Conservation (phyloP, 352 stramenopile species). For the Phytophthora fragariae region DNA sequence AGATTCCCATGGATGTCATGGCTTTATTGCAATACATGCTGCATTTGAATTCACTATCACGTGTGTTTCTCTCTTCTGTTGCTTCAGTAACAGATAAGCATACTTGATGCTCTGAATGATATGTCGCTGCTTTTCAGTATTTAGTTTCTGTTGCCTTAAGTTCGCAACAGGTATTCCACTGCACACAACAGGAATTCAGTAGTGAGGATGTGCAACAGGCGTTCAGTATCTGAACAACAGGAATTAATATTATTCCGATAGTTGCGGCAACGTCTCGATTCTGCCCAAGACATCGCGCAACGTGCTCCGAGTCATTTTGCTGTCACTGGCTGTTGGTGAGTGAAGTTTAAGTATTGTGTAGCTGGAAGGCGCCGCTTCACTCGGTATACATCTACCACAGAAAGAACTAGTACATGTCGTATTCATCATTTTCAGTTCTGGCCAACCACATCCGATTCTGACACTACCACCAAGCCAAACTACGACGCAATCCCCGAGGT, state of each 20-base stretch:
- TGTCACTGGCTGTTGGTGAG: too few species aligned
- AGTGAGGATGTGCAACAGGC: conserved; percentile 8
- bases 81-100: not conserved
- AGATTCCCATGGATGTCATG: not conserved
- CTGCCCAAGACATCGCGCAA: too few species aligned
- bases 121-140: conserved; percentile 3
- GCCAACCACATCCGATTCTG: too few species aligned
- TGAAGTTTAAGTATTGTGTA: too few species aligned
- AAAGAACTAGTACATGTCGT: too few species aligned
- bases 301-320: too few species aligned
- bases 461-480: too few species aligned
- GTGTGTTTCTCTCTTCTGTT: not conserved
- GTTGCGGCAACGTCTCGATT: too few species aligned
- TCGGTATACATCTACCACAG: too few species aligned
- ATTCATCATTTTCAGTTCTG: too few species aligned
- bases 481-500: too few species aligned
- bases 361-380: too few species aligned
- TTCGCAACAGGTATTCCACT: not conserved
- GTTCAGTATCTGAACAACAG: conserved; percentile 16
- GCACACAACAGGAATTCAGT: conserved; percentile 18
- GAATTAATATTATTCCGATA: conserved; percentile 8
- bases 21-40: not conserved
- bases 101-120: not conserved
- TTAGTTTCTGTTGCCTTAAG: conserved; percentile 14
- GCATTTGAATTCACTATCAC: not conserved